Conservation (phyloP, 179 eudicot genomes). For the Amaranthus tricolor region DNA sequence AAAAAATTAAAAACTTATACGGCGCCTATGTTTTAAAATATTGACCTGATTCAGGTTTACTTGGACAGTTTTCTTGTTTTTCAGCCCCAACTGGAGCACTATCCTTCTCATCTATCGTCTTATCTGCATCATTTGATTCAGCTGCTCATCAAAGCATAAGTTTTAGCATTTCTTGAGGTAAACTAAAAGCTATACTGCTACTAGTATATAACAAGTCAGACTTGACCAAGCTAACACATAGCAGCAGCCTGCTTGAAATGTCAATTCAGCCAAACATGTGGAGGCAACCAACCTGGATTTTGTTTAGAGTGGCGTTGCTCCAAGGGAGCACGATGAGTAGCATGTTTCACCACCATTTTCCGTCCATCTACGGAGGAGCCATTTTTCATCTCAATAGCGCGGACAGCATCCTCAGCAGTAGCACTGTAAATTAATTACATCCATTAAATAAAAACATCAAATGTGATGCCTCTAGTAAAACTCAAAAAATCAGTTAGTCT, state of each 20-base stretch:
- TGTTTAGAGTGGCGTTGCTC: conserved; percentile 73
- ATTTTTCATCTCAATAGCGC: conserved; percentile 84
- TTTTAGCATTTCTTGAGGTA: conserved; percentile 1
- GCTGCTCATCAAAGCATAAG: conserved; percentile 21
- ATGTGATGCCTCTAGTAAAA: background rate
- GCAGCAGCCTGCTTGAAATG: background rate
- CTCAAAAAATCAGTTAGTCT: background rate
- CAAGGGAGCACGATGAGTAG: conserved; percentile 73
- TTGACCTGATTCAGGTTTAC: conserved; percentile 25
- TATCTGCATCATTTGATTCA: conserved; percentile 32
- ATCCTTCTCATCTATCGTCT: conserved; percentile 28
- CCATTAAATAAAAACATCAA: background rate
- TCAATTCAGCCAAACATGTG: background rate
- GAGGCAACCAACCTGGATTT: conserved; percentile 50
- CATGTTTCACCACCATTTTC: conserved; percentile 70
- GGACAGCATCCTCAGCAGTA: conserved; percentile 81
- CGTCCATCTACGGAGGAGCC: conserved; percentile 77
- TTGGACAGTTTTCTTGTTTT: conserved; percentile 26
- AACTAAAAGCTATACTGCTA: background rate
- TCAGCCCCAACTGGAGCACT: conserved; percentile 22
- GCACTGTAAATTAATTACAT: conserved; percentile 46
- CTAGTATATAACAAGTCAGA: background rate
- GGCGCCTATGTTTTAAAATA: background rate
- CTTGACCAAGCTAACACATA: background rate
- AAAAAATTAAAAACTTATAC: background rate